Evolutionary conservation across 257 asterid genomes (phyloP).

Genomic region (Agastache rugosa): DNA sequence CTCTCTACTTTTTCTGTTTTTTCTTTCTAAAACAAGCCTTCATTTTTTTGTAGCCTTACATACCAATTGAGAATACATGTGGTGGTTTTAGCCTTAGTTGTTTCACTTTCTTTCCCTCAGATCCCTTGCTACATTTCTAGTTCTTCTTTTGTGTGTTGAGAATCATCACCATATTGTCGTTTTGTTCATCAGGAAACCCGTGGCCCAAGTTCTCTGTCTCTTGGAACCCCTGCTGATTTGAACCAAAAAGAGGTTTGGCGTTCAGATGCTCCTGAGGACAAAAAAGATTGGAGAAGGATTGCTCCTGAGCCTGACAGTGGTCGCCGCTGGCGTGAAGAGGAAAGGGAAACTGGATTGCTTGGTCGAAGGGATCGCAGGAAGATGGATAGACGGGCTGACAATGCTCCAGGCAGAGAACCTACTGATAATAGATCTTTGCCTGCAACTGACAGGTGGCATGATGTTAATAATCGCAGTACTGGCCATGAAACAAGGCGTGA

Average conservation of each 20-base stretch:
- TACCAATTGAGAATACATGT: neutral
- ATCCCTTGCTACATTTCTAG: neutral
- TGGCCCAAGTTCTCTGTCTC: conserved; percentile 84
- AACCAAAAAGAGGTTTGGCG: conserved; percentile 90
- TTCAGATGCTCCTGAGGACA: conserved; percentile 73
- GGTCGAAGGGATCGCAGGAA: conserved; percentile 94
- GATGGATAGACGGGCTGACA: conserved; percentile 81
- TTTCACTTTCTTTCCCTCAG: neutral
- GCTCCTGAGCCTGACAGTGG: conserved; percentile 75
- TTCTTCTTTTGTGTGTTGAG: neutral
- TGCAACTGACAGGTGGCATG: conserved; percentile 80
- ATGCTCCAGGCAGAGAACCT: conserved; percentile 69
- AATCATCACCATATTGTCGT: conserved; percentile 8
- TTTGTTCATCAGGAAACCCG: conserved; percentile 67
- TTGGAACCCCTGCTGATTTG: conserved; percentile 75
- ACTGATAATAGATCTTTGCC: conserved; percentile 67
- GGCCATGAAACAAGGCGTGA: conserved; percentile 87
- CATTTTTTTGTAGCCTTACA: neutral
- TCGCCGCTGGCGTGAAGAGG: conserved; percentile 99
- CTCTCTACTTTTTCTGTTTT: neutral
- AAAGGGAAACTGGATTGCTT: conserved; percentile 97
- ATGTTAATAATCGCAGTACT: conserved; percentile 67
- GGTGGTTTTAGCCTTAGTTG: neutral
- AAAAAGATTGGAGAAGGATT: conserved; percentile 80
- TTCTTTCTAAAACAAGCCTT: neutral